Conservation (phyloP, 2,329 filamentous ascomycete genomes). For the Chaetomiaceae sp. region DNA sequence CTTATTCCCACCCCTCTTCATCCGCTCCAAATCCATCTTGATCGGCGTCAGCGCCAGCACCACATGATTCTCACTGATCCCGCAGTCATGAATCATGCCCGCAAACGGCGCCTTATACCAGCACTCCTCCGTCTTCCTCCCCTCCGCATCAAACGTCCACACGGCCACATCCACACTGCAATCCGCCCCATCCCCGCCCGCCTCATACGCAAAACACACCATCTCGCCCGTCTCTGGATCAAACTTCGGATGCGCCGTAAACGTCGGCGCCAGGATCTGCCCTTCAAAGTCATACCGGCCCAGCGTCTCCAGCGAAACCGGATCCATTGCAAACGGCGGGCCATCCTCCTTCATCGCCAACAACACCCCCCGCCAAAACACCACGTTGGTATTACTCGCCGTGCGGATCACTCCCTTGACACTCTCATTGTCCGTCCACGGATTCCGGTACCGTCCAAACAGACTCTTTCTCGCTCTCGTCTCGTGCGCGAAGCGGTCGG, state of each 20-base stretch:
- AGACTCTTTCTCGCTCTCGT: slow-evolving; percentile 31
- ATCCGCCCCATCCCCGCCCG: slow-evolving; percentile 38
- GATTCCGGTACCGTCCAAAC: slow-evolving; percentile 53
- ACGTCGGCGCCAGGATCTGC: slow-evolving; percentile 41
- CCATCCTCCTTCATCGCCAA: slow-evolving; percentile 51
- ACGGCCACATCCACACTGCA: slow-evolving; percentile 39
- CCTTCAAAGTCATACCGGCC: slow-evolving; percentile 47
- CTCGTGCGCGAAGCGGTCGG: slow-evolving; percentile 30
- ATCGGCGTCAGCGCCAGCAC: slow-evolving; percentile 43
- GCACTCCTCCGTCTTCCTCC: slow-evolving; percentile 39
- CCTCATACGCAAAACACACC: slow-evolving; percentile 46
- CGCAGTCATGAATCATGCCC: slow-evolving; percentile 48
- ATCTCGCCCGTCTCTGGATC: slow-evolving; percentile 47
- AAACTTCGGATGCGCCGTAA: slow-evolving; percentile 48
- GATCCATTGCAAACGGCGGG: slow-evolving; percentile 46
- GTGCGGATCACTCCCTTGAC: slow-evolving; percentile 51
- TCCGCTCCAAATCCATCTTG: slow-evolving; percentile 38
- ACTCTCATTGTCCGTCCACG: slow-evolving; percentile 49
- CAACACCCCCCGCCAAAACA: slow-evolving; percentile 50
- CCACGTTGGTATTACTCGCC: slow-evolving; percentile 54
- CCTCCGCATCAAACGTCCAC: slow-evolving; percentile 40
- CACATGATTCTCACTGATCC: slow-evolving; percentile 41
- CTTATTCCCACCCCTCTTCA: slow-evolving; percentile 43
- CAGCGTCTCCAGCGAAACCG: slow-evolving; percentile 42
- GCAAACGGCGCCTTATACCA: slow-evolving; percentile 46